Evolutionary conservation across 495 filamentous ascomycete genomes (phyloP).

Genomic region (Penicillium taxi): DNA sequence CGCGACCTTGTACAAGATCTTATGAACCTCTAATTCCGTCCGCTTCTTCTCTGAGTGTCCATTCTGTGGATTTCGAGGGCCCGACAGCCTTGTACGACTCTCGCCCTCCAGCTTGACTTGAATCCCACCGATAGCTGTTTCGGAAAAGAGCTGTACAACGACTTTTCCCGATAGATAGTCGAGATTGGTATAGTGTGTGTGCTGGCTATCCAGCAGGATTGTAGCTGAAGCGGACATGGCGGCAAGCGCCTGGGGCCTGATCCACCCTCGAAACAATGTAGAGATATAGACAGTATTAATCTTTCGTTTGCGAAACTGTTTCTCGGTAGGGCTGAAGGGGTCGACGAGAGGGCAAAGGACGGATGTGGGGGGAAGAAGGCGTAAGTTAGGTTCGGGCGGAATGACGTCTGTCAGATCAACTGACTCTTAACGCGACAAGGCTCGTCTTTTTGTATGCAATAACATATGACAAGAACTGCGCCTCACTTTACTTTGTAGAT

Average conservation of each 20-base stretch:
- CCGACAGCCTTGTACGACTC: slow-evolving; percentile 56
- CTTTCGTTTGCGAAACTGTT: too few species aligned
- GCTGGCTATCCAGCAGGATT: slow-evolving; percentile 66
- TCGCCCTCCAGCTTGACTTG: slow-evolving; percentile 94
- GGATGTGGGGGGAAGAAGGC: background rate
- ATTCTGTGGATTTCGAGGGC: slow-evolving; percentile 52
- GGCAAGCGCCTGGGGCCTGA: slow-evolving; percentile 18
- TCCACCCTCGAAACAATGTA: slow-evolving; percentile 1
- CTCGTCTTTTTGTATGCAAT: background rate
- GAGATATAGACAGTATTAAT: too few species aligned
- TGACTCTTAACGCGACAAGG: background rate
- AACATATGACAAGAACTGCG: background rate
- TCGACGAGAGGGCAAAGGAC: background rate
- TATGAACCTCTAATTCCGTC: slow-evolving; percentile 66
- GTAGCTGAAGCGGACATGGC: slow-evolving; percentile 60
- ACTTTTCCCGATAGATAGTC: slow-evolving; percentile 69
- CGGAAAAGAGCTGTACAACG: slow-evolving; percentile 53
- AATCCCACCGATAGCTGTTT: slow-evolving; percentile 65
- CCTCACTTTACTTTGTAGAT: too few species aligned
- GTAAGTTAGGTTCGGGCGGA: background rate
- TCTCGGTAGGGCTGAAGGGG: background rate
- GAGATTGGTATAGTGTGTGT: slow-evolving; percentile 79
- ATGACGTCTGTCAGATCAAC: background rate
- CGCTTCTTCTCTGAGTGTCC: slow-evolving; percentile 47
- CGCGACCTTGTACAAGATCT: slow-evolving; percentile 62